Evolutionary conservation across 164 flowering plant genomes (phyloP), one percentile per base, ranked within the genome.

Genomic region (Taxillus chinensis): DNA sequence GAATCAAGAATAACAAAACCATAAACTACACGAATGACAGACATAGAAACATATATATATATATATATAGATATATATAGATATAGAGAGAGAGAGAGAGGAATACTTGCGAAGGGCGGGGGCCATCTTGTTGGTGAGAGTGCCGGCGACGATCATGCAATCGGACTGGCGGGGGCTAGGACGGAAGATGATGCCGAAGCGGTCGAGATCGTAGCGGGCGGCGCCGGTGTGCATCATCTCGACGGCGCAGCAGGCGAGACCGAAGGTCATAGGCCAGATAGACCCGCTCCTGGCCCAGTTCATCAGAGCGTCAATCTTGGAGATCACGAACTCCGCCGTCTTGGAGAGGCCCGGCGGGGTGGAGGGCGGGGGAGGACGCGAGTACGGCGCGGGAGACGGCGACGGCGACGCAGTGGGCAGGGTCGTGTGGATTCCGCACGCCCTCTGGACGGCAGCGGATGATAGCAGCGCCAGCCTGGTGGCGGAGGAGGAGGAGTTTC

Each of bases 191-290:
- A 91, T 70, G 14, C 99, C 99, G 70, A 91, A 95, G 3, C 97
- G 81, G 68, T 95, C 99, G 65, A 95, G 77, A 70, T 95, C 99
- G 69, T 95, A 95, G 13, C 99, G 83, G 37, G 97, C 85, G 5
- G 99, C 99, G 9, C 99, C 96, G 45, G 99, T 79, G 69, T 95
- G 99, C 99, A 95, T 95, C 99, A 95, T 95, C 67, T 95, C 97
- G 6, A 95, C 99, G 39, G 97, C 99, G 73, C 99, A 95, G 79
- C 99, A 95, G 10, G 99, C 99, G 16, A 95, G 81, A 1, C 99
- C 97, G 66, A 95, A 95, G 3, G 99, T 91, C 99, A 95, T 95
- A 59, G 99, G 99, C 99, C 99, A 95, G 68, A 95, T 83, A 9
- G 99, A 95, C 10, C 97, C 95, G n/a, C 86, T 79, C 4, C 99